Conservation (phyloP, 148 eudicot genomes). For the Chenopodium formosanum region DNA sequence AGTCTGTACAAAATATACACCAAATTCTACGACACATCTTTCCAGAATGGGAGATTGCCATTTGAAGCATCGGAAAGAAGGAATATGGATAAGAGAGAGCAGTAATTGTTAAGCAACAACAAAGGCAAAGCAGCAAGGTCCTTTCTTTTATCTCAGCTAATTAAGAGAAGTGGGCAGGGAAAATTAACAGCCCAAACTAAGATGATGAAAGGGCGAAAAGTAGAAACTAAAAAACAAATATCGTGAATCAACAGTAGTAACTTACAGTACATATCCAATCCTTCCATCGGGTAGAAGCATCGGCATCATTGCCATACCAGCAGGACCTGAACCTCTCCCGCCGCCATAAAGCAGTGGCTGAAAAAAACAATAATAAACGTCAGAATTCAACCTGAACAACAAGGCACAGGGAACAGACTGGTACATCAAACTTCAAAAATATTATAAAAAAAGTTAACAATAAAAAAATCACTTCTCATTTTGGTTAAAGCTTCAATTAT, state of each 20-base stretch:
- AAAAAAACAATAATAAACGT: constrained; percentile 14
- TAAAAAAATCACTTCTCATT: neutral
- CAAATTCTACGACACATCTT: no score
- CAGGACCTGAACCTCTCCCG: constrained; percentile 50
- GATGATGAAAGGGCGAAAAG: no score
- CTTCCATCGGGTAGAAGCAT: constrained; percentile 98
- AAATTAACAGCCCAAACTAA: no score
- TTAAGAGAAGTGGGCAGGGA: no score
- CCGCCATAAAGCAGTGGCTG: constrained; percentile 83
- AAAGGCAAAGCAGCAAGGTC: no score
- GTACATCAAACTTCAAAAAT: neutral
- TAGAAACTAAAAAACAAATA: neutral
- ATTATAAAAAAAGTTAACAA: neutral
- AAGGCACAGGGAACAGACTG: constrained; percentile 1
- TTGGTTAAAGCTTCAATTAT: neutral
- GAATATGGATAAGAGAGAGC: no score
- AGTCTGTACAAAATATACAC: no score
- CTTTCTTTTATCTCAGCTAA: no score
- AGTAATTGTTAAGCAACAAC: no score
- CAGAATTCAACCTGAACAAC: constrained; percentile 4
- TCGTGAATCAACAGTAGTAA: constrained; percentile 11
- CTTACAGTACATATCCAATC: constrained; percentile 94
- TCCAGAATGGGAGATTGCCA: no score
- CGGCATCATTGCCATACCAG: constrained; percentile 96
- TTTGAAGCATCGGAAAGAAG: no score